Conservation (phyloP, 129 eudicot genomes). For the Ambrosia trifida region DNA sequence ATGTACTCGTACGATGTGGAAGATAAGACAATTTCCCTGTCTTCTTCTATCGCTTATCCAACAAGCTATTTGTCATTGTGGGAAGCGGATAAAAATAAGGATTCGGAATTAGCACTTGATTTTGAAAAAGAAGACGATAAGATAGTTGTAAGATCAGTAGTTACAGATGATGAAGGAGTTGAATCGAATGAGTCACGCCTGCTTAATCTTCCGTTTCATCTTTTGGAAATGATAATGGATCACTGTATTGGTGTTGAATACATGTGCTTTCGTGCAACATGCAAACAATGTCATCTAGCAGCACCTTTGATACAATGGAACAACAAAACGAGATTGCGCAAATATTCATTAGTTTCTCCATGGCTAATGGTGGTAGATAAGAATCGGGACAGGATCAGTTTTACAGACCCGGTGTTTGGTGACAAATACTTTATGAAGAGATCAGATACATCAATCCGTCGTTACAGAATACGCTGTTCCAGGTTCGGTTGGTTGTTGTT, state of each 20-base stretch:
- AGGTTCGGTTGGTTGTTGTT: conserved; percentile 28
- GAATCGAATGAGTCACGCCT: neutral
- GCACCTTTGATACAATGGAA: conserved; percentile 9
- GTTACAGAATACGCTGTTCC: neutral
- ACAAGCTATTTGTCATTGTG: neutral
- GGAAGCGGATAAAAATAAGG: neutral
- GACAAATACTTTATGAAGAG: conserved; percentile 1
- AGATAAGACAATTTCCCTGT: neutral
- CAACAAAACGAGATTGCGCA: conserved; percentile 9
- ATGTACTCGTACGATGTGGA: neutral
- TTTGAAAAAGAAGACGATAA: neutral
- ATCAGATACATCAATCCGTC: neutral
- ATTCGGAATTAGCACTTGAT: neutral
- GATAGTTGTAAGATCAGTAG: neutral
- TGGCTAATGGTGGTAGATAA: conserved; percentile 26
- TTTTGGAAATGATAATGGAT: neutral
- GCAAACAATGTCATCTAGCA: neutral
- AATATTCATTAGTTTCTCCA: conserved; percentile 18
- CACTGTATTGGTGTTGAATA: conserved; percentile 7
- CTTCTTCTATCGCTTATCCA: conserved; percentile 6
- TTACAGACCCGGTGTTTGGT: conserved; percentile 22
- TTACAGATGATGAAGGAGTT: neutral
- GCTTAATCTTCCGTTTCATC: conserved; percentile 11
- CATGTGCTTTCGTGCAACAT: conserved; percentile 4
- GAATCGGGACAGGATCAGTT: neutral